These are phyloP conservation scores for Lachancea quebecensis DNA, from an alignment of 805 yeast genomes.

Conservation along the genomic window DNA sequence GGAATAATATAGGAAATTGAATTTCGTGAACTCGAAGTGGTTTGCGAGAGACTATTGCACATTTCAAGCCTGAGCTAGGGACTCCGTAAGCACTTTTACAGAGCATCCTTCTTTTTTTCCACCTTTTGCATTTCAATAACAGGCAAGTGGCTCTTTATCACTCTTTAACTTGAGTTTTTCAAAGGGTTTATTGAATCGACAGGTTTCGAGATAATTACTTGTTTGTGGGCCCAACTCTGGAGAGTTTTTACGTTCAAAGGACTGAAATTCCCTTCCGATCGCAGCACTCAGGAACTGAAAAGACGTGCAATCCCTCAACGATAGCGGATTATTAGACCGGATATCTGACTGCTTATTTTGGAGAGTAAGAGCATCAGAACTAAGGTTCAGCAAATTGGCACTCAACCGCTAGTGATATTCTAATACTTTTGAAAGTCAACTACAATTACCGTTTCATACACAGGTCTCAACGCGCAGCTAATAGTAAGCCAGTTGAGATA, in stretches of 20 bases:
- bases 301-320: slow-evolving; percentile 1
- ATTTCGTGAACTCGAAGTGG: background rate
- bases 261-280: background rate
- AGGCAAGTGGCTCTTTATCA: background rate
- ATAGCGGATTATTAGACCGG: no score
- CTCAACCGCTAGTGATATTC: background rate
- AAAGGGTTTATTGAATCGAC: slow-evolving; percentile 4
- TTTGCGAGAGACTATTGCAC: slow-evolving; percentile 5
- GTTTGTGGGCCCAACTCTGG: background rate
- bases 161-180: background rate
- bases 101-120: background rate
- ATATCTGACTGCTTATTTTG: background rate
- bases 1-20: background rate
- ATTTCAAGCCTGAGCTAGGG: slow-evolving; percentile 5
- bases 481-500: background rate
- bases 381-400: background rate
- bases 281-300: background rate
- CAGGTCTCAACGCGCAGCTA: no score
- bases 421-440: background rate
- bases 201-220: slow-evolving; percentile 4
- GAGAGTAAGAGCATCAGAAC: background rate
- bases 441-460: no score
- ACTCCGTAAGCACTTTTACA: slow-evolving; percentile 2
- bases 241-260: background rate
- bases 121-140: background rate